Base-by-base conservation (phyloP, 352 stramenopile species). In the Pythium rishiriense region DNA sequence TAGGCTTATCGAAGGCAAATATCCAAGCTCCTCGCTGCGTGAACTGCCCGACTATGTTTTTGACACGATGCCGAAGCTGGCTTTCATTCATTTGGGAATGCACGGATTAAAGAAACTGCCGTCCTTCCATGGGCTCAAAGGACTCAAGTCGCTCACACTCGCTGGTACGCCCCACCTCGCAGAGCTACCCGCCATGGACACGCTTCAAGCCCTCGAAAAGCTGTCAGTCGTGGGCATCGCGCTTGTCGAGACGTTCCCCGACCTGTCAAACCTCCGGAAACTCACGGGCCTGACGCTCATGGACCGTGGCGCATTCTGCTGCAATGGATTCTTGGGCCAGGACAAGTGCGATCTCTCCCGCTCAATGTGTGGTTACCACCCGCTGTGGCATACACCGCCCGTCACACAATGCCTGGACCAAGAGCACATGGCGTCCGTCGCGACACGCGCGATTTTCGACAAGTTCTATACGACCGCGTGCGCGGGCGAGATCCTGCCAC, bases 251-350 rank as follows among this genome's bases (percentile, higher is more conserved):
- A 49, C 41, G 19, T 25, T 52, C n/a, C 53, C 37, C 7, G 28
- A 50, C 1, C 26, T 61, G 17, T 11, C n/a, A n/a, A 11, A 50
- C 1, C 12, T 29, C 21, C 15, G 24, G 4, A 37, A 42, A 1
- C 28, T 61, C 10, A 26, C 5, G 3, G n/a, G 21, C 15, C 42
- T 61, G 2, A 50, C 37, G 21, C 17, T 29, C 1, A 12, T 12
- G 4, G 53, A 61, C 24, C 42, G 53, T 8, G 53, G 53, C 14
- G 25, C 37, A 3, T 50, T 42, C 24, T 69, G 62, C 47, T 69
- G 62, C 46, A 69, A 69, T 47, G 62, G 62, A 6, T 69, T 64
- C 46, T 46, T 69, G 3, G 47, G 37, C 0, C 9, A 5, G 1
- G 49, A 47, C 19, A 25, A 58, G 11, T 72, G 65, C 33, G 46